A percentile compares a stretch with the other conserved stretches of the same genome.
phyloP scores from a whole-genome alignment of 1,284 basidiomycete species.

The Athelia sp. region DNA sequence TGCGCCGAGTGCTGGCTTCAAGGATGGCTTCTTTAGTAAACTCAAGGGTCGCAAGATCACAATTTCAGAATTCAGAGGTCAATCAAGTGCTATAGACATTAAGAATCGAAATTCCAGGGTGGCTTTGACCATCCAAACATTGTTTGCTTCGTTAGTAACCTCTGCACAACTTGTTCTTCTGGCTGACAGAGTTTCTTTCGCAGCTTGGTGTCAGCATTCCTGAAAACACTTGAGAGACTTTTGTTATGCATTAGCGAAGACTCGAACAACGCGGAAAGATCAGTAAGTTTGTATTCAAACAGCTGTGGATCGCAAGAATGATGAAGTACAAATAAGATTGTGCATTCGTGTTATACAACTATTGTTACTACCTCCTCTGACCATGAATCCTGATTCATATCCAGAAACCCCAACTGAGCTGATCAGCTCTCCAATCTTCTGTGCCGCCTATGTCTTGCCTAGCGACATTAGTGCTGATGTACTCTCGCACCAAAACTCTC shows the following conservation, averaged over 20 bases:
- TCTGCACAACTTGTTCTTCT: not conserved
- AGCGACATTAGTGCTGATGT: no score
- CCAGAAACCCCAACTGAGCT: no score
- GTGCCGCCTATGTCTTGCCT: no score
- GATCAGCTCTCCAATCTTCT: no score
- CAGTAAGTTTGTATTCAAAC: no score
- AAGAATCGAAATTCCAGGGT: slow-evolving; percentile 92
- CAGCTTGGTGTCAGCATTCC: slow-evolving; percentile 94
- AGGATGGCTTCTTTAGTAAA: slow-evolving; percentile 94
- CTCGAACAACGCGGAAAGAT: no score
- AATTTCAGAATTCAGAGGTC: slow-evolving; percentile 93
- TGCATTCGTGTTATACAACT: no score
- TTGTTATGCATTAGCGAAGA: slow-evolving; percentile 97
- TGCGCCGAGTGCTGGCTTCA: slow-evolving; percentile 97
- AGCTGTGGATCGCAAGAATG: no score
- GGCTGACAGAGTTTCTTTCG: slow-evolving; percentile 6
- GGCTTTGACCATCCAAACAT: slow-evolving; percentile 98
- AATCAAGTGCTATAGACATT: slow-evolving; percentile 97
- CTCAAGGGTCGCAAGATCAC: slow-evolving; percentile 85
- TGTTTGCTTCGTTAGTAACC: slow-evolving; percentile 82
- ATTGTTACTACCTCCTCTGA: no score
- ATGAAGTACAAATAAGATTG: no score
- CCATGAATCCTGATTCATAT: no score
- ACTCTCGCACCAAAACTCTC: no score
- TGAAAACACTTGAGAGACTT: slow-evolving; percentile 85